Evolutionary conservation across 305 asterid genomes (phyloP), one percentile per base, ranked within the genome.

Genomic region (Andrographis paniculata): DNA sequence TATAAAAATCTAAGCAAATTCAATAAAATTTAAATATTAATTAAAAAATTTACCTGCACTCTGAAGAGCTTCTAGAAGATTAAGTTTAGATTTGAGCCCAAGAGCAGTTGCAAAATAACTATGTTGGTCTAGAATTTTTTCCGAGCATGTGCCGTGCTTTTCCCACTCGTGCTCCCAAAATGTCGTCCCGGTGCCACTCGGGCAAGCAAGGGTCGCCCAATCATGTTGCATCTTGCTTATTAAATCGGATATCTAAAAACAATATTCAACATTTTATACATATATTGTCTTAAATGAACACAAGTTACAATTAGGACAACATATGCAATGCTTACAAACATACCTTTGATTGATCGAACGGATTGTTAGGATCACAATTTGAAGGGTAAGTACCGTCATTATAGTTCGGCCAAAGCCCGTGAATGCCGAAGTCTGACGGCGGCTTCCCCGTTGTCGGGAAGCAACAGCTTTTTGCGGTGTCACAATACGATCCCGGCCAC

Each of bases 161-260:
- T 79, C 58, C 95, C 97, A 88, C 56, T 82, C 84, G 15, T 79
- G 93, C 9, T 79, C 55, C 87, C 91, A 88, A 20, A 88, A 84
- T 37, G 71, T 55, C 6, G 73, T 12, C 18, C 95, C 95, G 0
- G 65, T 72, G 55, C 52, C 59, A 68, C 80, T 79, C 0, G 94
- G 95, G 53, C 97, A 88, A 4, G 94, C 65, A 7, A 88, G 75
- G 0, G 87, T 65, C 1, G 94, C 79, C 94, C 97, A 88, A 36
- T 72, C 41, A 33, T 59, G 17, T 30, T 79, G 82, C 93, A 82
- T 66, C 50, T 71, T 69, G 54, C 81, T 66, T 3, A 79, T 65
- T 65, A 87, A 56, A 61, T 84, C 92, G 11, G 87, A 68, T 17
- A 88, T 59, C 95, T 84, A 27, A n/a, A n/a, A n/a, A n/a, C n/a